Evolutionary conservation across 345 rosid genomes (phyloP).

Genomic region (Leavenworthia alabamica): DNA sequence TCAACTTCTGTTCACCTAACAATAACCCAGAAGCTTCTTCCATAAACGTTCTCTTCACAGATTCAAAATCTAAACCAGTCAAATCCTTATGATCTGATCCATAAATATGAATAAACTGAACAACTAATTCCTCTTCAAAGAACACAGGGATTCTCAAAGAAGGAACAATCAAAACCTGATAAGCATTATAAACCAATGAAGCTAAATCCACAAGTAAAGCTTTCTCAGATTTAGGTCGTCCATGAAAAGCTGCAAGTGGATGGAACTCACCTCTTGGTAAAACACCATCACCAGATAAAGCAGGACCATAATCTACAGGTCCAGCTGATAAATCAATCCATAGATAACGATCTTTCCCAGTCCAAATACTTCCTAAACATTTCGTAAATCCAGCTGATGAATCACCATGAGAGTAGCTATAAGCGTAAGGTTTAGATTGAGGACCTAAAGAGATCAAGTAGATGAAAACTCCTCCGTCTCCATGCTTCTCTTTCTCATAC

Average conservation of each 20-base stretch:
- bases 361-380: constrained; percentile 81
- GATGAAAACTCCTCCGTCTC: constrained; percentile 58
- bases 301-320: constrained; percentile 94
- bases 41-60: constrained; percentile 54
- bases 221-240: constrained; percentile 80
- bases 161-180: constrained; percentile 88
- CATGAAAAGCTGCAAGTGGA: constrained; percentile 77
- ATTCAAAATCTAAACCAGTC: constrained; percentile 68
- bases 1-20: constrained; percentile 68
- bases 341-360: constrained; percentile 76
- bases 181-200: constrained; percentile 78
- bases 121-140: constrained; percentile 69
- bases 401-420: constrained; percentile 63
- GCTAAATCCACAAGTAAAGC: constrained; percentile 70
- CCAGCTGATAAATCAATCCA: constrained; percentile 95
- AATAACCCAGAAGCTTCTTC: constrained; percentile 73
- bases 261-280: constrained; percentile 90
- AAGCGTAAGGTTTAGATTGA: constrained; percentile 57
- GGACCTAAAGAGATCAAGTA: constrained; percentile 65
- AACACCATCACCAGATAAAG: constrained; percentile 87
- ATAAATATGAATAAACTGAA: constrained; percentile 71
- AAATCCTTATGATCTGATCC: constrained; percentile 49
- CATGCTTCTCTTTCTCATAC: constrained; percentile 55
- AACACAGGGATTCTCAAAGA: constrained; percentile 81
- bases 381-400: constrained; percentile 79